phyloP scores from a whole-genome alignment of 225 moss, liverwort and hornwort genomes.

The Sphagnum contortum region DNA sequence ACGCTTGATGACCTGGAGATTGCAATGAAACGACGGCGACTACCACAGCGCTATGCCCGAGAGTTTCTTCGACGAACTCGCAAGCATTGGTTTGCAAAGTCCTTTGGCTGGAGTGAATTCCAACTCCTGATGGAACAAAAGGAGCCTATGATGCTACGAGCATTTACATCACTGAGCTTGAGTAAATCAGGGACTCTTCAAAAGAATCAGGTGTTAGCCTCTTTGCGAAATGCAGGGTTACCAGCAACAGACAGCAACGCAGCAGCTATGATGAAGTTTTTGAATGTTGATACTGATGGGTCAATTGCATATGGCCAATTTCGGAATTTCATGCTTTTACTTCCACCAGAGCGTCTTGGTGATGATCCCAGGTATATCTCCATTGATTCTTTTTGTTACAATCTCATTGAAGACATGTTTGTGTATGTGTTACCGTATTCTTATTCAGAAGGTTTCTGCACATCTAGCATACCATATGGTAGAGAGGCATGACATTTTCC shows the following conservation, averaged over 20 bases:
- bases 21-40: conserved; percentile 47
- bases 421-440: too few species aligned
- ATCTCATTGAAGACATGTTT: not conserved
- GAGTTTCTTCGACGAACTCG: conserved; percentile 49
- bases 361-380: conserved; percentile 53
- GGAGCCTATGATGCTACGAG: conserved; percentile 62
- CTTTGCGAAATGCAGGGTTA: conserved; percentile 47
- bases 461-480: too few species aligned
- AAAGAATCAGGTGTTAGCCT: conserved; percentile 52
- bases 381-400: not conserved
- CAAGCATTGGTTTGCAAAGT: conserved; percentile 57
- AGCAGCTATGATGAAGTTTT: conserved; percentile 61
- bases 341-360: conserved; percentile 62
- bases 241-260: conserved; percentile 61
- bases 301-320: conserved; percentile 59
- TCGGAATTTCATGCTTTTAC: conserved; percentile 59
- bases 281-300: conserved; percentile 51
- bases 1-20: conserved; percentile 56
- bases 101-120: conserved; percentile 58
- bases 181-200: conserved; percentile 62
- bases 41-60: conserved; percentile 52
- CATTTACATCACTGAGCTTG: conserved; percentile 49
- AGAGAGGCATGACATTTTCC: too few species aligned
- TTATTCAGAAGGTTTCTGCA: too few species aligned
- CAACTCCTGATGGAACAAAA: conserved; percentile 58